Base-by-base conservation (phyloP, 2,329 filamentous ascomycete genomes). In the Aspergillus ibericus region DNA sequence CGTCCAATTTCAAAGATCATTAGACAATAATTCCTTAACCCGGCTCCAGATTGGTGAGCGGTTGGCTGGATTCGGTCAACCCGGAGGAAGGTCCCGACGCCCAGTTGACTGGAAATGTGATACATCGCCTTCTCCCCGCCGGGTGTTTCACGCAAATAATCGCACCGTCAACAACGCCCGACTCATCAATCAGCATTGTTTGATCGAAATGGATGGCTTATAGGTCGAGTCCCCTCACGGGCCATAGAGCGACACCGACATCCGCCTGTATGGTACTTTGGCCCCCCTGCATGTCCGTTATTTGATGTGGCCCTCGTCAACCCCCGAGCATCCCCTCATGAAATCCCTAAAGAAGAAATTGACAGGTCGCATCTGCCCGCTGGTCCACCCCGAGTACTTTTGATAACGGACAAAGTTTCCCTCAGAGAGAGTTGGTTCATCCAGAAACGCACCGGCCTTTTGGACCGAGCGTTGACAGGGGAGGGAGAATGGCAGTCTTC, bases 231-330 rank as follows among this genome's bases (percentile, higher is more conserved):
- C 50, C 18, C 22, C 35, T 52, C 50, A 48, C 15, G 42, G 32
- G 34, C 47, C 42, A 13, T 44, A 34, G 55, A 59, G 53, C 42
- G 53, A 36, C 40, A 15, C 52, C 16, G 27, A 32, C 36, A 38
- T 50, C 53, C 56, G 48, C 25, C 47, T 61, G 57, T 53, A 59
- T 12, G 51, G 63, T 56, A 59, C 53, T 61, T 62, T 56, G 35
- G 16, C 18, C 50, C 56, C 59, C 59, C 63, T 62, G 59, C 63
- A 61, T 62, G 58, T 60, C 58, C 61, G 63, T 64, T 64, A 61
- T 58, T 56, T 34, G 56, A 61, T 64, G 60, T 63, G 58, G 58
- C 62, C 53, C 57, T 42, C 4, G n/a, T 44, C 25, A 27, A 29
- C 13, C 22, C 44, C 25, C 44, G 25, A 29, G 27, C 18, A 48